phyloP scores from a whole-genome alignment of 2,329 filamentous ascomycete genomes.

The Akanthomyces dipterigenus region DNA sequence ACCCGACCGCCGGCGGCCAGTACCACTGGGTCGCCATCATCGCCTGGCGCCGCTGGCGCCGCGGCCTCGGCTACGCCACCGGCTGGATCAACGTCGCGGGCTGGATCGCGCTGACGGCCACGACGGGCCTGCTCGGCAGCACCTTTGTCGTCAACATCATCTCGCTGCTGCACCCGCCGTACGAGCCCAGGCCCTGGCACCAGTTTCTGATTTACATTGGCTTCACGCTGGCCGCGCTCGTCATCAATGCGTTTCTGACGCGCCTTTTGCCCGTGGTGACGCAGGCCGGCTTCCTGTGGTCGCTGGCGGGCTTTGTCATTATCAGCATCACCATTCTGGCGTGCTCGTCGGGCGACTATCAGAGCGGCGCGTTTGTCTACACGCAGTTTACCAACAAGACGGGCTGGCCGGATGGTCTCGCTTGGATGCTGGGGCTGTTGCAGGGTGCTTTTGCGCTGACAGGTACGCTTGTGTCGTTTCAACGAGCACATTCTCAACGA shows the following conservation, averaged over 20 bases:
- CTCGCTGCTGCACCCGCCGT: constrained; percentile 51
- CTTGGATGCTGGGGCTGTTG: constrained; percentile 49
- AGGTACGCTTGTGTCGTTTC: constrained; percentile 8
- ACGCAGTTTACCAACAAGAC: constrained; percentile 60
- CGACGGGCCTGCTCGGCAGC: constrained; percentile 60
- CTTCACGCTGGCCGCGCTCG: constrained; percentile 53
- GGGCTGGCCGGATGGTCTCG: constrained; percentile 62
- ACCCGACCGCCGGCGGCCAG: constrained; percentile 52
- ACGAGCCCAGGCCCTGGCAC: constrained; percentile 56
- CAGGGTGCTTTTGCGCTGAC: constrained; percentile 45
- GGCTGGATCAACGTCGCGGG: constrained; percentile 70
- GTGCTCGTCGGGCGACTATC: constrained; percentile 59
- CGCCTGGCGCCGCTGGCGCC: constrained; percentile 52
- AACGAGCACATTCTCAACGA: too few relatives aligned
- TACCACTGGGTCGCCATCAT: constrained; percentile 68
- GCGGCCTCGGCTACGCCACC: constrained; percentile 60
- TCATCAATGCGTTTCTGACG: constrained; percentile 58
- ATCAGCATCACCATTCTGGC: constrained; percentile 64
- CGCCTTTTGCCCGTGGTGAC: constrained; percentile 56
- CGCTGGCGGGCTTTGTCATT: constrained; percentile 58
- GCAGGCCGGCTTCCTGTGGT: constrained; percentile 65
- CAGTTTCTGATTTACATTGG: constrained; percentile 67
- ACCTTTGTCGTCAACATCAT: constrained; percentile 62
- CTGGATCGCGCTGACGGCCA: constrained; percentile 64
- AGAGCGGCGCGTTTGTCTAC: constrained; percentile 59